Conservation (phyloP, 768 basidiomycete genomes). For the Serendipita sp. region DNA sequence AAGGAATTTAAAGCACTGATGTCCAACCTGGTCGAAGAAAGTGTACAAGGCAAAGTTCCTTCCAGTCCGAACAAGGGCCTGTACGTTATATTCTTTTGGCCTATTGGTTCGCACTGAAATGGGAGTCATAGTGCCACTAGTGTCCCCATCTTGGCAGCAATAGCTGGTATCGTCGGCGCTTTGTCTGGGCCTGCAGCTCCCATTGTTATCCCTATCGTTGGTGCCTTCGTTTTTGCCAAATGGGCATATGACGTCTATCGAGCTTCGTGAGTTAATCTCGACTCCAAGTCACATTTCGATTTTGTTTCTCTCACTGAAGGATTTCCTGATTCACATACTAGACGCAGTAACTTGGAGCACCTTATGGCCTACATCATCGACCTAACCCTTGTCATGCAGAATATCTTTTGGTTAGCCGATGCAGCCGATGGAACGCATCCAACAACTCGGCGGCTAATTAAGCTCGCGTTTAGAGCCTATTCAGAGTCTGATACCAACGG, state of each 20-base stretch:
- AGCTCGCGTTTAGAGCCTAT: neutral
- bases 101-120: neutral
- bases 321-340: neutral
- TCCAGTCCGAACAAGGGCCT: too few relatives aligned
- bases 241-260: neutral
- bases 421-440: neutral
- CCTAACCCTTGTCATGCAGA: conserved; percentile 17
- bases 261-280: neutral
- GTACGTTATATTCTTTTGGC: too few relatives aligned
- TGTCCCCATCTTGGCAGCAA: neutral
- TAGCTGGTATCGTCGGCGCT: neutral
- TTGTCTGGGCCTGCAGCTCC: neutral
- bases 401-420: conserved; percentile 10
- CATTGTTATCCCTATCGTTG: neutral
- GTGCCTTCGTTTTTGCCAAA: neutral
- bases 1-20: too few relatives aligned
- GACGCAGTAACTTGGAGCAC: conserved; percentile 8
- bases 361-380: conserved; percentile 19
- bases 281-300: too few relatives aligned
- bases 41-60: too few relatives aligned
- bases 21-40: too few relatives aligned
- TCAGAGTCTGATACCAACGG: neutral
- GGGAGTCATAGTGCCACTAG: neutral
- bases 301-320: neutral
- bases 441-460: neutral